phyloP scores from a whole-genome alignment of 2,329 filamentous ascomycete species.

The Scytalidium lignicola region DNA sequence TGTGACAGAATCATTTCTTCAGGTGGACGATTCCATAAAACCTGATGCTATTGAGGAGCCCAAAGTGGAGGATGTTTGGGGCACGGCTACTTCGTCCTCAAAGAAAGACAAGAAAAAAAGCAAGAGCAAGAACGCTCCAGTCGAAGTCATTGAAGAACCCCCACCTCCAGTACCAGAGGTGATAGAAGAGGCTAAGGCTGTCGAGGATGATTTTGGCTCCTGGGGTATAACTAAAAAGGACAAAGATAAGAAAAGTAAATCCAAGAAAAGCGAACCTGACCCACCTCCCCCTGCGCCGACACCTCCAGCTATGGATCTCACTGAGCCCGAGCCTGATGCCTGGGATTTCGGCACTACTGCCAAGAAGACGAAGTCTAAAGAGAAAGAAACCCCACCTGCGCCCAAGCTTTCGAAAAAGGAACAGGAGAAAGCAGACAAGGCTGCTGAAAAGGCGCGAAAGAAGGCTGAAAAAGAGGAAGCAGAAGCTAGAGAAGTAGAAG shows the following conservation, averaged over 20 bases:
- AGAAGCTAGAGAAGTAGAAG: constrained; percentile 29
- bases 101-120: constrained; percentile 45
- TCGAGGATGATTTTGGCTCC: constrained; percentile 39
- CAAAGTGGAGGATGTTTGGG: constrained; percentile 34
- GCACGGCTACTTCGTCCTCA: constrained; percentile 7
- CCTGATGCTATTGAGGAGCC: constrained; percentile 46
- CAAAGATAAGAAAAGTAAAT: constrained; percentile 36
- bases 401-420: constrained; percentile 45
- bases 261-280: constrained; percentile 34
- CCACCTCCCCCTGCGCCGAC: constrained; percentile 44
- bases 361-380: constrained; percentile 37
- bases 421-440: constrained; percentile 42
- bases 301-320: constrained; percentile 41
- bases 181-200: constrained; percentile 38
- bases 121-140: constrained; percentile 43
- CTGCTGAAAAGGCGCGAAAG: constrained; percentile 44
- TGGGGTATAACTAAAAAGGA: constrained; percentile 41
- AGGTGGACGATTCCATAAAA: constrained; percentile 28
- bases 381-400: constrained; percentile 30
- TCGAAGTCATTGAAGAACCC: constrained; percentile 42
- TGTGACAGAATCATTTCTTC: constrained; percentile 14
- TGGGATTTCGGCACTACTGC: constrained; percentile 29
- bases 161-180: constrained; percentile 39
- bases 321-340: constrained; percentile 35
- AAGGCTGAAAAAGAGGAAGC: constrained; percentile 47